phyloP scores from a whole-genome alignment of 305 asterid species.

The Plantago lanceolata region DNA sequence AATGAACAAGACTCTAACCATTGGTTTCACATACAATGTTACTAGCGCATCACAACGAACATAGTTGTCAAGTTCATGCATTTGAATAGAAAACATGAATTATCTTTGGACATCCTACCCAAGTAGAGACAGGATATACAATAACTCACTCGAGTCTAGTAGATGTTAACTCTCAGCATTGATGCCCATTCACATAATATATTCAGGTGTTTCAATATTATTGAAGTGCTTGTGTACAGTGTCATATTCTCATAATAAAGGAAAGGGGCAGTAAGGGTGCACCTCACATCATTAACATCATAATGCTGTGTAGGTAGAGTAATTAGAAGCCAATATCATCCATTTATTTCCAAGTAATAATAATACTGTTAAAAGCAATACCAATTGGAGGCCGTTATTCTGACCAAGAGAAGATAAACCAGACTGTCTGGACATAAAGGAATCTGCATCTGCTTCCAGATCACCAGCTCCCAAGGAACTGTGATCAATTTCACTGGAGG shows the following conservation, averaged over 20 bases:
- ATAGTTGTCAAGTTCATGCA: not conserved
- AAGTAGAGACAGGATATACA: not conserved
- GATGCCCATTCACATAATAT: not conserved
- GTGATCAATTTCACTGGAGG: slow-evolving; percentile 84
- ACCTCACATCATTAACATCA: not conserved
- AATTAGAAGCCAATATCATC: slow-evolving; percentile 5
- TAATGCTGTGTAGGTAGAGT: not conserved
- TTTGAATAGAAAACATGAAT: not conserved
- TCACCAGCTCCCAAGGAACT: slow-evolving; percentile 73
- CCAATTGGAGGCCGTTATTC: slow-evolving; percentile 62
- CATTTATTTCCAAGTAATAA: not conserved
- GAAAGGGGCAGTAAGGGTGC: not conserved
- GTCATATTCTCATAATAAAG: not conserved
- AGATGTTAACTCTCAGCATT: not conserved
- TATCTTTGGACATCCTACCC: not conserved
- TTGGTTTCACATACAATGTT: not conserved
- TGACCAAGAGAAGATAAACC: slow-evolving; percentile 76
- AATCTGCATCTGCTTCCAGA: slow-evolving; percentile 99
- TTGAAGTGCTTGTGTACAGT: not conserved
- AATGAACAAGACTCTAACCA: not conserved
- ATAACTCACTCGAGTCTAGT: not conserved
- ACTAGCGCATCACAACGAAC: not conserved
- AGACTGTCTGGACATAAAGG: slow-evolving; percentile 77
- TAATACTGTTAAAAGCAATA: slow-evolving; percentile 20
- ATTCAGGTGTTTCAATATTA: not conserved